Conservation (phyloP, 495 filamentous ascomycete species). For the Penicillium maclennaniae region DNA sequence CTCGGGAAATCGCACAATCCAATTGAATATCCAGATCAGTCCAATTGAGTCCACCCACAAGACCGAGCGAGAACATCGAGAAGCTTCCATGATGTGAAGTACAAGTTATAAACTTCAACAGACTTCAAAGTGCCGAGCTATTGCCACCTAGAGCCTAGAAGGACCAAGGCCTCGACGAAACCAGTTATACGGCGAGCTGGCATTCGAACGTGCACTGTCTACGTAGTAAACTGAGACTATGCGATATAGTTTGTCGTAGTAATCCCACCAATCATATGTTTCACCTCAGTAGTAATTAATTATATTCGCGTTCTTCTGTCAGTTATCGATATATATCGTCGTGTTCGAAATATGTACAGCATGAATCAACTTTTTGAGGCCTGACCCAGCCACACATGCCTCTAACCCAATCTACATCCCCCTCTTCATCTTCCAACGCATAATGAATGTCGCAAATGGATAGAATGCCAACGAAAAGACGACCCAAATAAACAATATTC, state of each 20-base stretch:
- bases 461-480: conserved; percentile 54
- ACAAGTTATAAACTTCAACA: neutral
- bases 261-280: too few species aligned
- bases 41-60: conserved; percentile 4
- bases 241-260: too few species aligned
- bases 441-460: conserved; percentile 56
- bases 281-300: too few species aligned
- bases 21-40: conserved; percentile 1
- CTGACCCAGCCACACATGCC: too few species aligned
- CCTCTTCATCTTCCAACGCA: conserved; percentile 54
- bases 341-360: neutral
- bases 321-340: neutral
- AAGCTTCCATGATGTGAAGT: conserved; percentile 20
- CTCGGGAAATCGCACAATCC: neutral
- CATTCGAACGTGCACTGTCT: too few species aligned
- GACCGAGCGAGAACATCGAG: conserved; percentile 6
- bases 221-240: too few species aligned
- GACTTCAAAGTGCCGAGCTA: too few species aligned
- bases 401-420: conserved; percentile 5
- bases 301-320: too few species aligned
- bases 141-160: too few species aligned
- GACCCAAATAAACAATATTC: conserved; percentile 58
- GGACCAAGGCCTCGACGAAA: too few species aligned
- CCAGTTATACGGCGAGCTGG: too few species aligned
- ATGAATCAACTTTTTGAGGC: too few species aligned